Conservation (phyloP, 1,139 yeast species). For the Pichia kudriavzevii region DNA sequence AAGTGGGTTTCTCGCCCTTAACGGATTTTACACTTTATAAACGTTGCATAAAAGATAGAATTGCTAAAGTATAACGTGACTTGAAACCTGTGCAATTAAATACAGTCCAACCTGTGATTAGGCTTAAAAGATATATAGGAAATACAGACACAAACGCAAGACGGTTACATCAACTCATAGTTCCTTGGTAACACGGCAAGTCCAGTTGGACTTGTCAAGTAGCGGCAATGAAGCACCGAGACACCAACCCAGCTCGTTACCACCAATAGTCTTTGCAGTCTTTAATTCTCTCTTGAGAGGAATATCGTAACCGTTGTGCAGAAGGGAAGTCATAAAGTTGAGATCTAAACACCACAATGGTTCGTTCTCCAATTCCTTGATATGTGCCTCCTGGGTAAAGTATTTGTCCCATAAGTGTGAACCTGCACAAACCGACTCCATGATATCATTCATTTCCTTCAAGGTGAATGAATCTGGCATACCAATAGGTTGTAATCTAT, state of each 20-base stretch:
- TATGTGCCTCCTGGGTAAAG: slow-evolving; percentile 24
- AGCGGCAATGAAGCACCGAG: slow-evolving; percentile 93
- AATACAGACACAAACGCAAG: no score
- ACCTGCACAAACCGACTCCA: slow-evolving; percentile 82
- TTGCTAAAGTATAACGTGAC: no score
- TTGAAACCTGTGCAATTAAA: no score
- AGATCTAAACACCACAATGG: slow-evolving; percentile 94
- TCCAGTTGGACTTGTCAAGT: slow-evolving; percentile 69
- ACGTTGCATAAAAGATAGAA: no score
- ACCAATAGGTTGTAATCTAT: slow-evolving; percentile 87
- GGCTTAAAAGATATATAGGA: not conserved
- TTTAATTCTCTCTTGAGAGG: slow-evolving; percentile 83
- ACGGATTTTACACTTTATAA: no score
- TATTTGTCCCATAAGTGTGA: slow-evolving; percentile 51
- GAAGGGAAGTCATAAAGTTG: slow-evolving; percentile 78
- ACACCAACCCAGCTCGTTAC: slow-evolving; percentile 97
- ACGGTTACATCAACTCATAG: no score
- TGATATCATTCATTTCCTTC: slow-evolving; percentile 73
- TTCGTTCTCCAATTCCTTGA: slow-evolving; percentile 58
- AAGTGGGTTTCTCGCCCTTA: no score
- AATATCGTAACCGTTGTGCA: slow-evolving; percentile 93
- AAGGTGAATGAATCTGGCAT: slow-evolving; percentile 87
- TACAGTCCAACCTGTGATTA: no score
- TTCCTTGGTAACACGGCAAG: slow-evolving; percentile 42
- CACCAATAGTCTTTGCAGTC: slow-evolving; percentile 83